Percentiles rank a stretch among this genome's conserved stretches.
phyloP scores from a whole-genome alignment of 345 rosid genomes.

The Melaleuca quinquenervia region DNA sequence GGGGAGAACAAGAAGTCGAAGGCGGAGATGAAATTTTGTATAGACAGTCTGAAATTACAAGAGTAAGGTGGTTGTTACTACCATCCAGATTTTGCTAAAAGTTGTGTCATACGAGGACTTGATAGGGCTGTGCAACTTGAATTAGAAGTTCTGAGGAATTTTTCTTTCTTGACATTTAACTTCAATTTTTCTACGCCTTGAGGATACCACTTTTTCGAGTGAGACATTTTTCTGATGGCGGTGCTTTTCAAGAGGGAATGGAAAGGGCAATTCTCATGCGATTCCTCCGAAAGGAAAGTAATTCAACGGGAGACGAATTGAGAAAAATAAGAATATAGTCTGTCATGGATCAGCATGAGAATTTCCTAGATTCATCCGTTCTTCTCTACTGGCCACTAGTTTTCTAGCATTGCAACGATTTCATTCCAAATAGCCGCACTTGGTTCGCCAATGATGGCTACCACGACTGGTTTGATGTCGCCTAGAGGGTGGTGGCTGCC shows the following conservation, averaged over 20 bases:
- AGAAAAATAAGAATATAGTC: background rate
- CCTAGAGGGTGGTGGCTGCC: too few relatives aligned
- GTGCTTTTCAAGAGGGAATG: background rate
- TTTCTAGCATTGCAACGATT: background rate
- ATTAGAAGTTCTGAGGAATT: background rate
- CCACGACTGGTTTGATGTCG: background rate
- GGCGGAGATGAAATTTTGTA: background rate
- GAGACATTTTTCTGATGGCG: background rate
- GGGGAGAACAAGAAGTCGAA: background rate
- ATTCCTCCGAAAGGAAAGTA: background rate
- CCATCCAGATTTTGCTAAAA: background rate
- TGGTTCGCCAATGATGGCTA: background rate
- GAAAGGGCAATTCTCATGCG: background rate
- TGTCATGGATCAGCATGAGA: background rate
- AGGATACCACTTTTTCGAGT: background rate
- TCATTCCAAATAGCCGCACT: background rate
- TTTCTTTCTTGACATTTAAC: background rate
- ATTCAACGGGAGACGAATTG: background rate
- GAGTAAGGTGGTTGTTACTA: background rate
- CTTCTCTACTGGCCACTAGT: background rate
- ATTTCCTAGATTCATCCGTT: background rate
- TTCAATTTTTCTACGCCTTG: background rate
- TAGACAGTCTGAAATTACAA: background rate
- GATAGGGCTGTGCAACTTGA: background rate
- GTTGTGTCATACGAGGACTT: background rate